Percentiles rank a stretch among this genome's conserved stretches.
phyloP scores from a whole-genome alignment of 2,329 filamentous ascomycete species.

The Aspergillus pseudoviridinutans region DNA sequence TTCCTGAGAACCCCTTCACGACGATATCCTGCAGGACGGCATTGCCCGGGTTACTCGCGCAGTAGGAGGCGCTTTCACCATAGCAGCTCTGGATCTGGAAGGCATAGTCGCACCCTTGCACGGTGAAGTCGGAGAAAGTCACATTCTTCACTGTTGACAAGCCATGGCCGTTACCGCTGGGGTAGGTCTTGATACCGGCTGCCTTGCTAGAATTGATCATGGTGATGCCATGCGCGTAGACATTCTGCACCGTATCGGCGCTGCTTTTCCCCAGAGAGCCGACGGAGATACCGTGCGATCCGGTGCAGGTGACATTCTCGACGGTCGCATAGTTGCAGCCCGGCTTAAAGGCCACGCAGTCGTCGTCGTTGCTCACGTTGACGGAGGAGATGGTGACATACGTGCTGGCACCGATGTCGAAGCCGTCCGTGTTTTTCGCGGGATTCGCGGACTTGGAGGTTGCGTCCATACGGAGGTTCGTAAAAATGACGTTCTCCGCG shows the following conservation, averaged over 20 bases:
- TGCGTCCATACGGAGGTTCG: slow-evolving; percentile 37
- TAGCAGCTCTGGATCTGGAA: slow-evolving; percentile 48
- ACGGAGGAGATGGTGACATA: slow-evolving; percentile 36
- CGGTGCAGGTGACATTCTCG: slow-evolving; percentile 41
- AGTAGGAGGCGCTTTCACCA: slow-evolving; percentile 34
- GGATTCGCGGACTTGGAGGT: slow-evolving; percentile 36
- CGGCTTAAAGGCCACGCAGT: slow-evolving; percentile 46
- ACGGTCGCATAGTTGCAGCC: slow-evolving; percentile 40
- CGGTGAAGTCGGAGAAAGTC: slow-evolving; percentile 37
- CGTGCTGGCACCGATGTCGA: slow-evolving; percentile 39
- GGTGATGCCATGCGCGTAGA: slow-evolving; percentile 38
- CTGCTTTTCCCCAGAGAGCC: slow-evolving; percentile 42
- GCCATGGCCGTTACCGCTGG: slow-evolving; percentile 35
- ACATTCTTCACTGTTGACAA: slow-evolving; percentile 41
- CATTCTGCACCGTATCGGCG: slow-evolving; percentile 42
- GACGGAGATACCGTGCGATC: slow-evolving; percentile 47
- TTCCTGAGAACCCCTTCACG: slow-evolving; percentile 38
- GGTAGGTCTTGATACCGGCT: slow-evolving; percentile 47
- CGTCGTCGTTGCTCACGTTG: slow-evolving; percentile 41
- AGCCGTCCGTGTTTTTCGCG: slow-evolving; percentile 44
- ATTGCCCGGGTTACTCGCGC: slow-evolving; percentile 30
- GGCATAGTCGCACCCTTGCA: slow-evolving; percentile 41
- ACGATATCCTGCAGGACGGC: slow-evolving; percentile 33
- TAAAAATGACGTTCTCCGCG: slow-evolving; percentile 34
- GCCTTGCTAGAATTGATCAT: slow-evolving; percentile 45